These are phyloP conservation scores for Sporisorium scitamineum DNA, from an alignment of 1,284 basidiomycete genomes.

Conservation along the genomic window DNA sequence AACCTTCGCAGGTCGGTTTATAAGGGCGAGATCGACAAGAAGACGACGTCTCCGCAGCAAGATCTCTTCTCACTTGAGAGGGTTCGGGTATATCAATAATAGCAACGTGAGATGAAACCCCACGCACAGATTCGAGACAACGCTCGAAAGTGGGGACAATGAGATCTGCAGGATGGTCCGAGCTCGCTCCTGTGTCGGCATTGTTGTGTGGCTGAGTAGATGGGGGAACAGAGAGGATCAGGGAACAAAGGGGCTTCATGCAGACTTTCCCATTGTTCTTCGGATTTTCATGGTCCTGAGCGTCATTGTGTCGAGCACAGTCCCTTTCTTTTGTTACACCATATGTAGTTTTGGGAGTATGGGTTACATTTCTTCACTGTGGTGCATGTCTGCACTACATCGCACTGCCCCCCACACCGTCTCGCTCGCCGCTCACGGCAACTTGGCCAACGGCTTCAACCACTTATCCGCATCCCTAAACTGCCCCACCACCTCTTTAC, in stretches of 20 bases:
- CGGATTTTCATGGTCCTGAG: neutral
- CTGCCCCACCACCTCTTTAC: conserved; percentile 86
- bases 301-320: neutral
- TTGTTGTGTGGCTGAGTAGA: neutral
- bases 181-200: too few relatives aligned
- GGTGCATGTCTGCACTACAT: neutral
- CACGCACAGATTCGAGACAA: too few relatives aligned
- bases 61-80: too few relatives aligned
- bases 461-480: conserved; percentile 94
- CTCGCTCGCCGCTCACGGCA: conserved; percentile 12
- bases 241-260: neutral
- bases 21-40: too few relatives aligned
- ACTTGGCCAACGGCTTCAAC: conserved; percentile 75
- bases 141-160: too few relatives aligned
- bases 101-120: too few relatives aligned
- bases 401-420: neutral
- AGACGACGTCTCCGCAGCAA: too few relatives aligned
- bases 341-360: neutral
- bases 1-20: too few relatives aligned
- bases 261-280: neutral
- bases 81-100: too few relatives aligned
- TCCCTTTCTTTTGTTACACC: neutral
- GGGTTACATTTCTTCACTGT: neutral
- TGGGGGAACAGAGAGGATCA: too few relatives aligned
- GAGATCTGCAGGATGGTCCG: too few relatives aligned